Percentiles rank a stretch among this genome's conserved stretches.
phyloP scores from a whole-genome alignment of 2,329 filamentous ascomycete genomes.

The Cryphonectria carpinicola region DNA sequence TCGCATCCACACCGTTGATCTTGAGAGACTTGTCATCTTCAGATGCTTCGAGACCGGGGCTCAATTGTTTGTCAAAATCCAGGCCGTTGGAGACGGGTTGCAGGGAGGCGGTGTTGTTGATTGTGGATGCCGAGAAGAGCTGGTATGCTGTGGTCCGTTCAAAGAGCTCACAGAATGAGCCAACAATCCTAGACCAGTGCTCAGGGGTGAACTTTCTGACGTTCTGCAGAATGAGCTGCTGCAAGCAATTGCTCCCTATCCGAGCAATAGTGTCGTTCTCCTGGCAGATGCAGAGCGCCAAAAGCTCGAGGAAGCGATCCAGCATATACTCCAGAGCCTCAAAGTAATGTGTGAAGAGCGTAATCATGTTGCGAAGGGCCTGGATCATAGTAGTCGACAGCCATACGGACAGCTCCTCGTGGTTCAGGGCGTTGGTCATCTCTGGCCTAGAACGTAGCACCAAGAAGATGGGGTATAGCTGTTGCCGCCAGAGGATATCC shows the following conservation, averaged over 20 bases:
- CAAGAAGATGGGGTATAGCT: conserved; percentile 98
- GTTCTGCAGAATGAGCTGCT: conserved; percentile 95
- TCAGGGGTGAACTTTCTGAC: conserved; percentile 85
- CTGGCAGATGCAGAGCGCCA: conserved; percentile 96
- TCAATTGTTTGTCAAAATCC: conserved; percentile 51
- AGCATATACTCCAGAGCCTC: conserved; percentile 97
- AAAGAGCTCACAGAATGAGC: conserved; percentile 94
- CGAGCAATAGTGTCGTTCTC: conserved; percentile 98
- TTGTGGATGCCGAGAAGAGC: conserved; percentile 81
- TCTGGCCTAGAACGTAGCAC: conserved; percentile 95
- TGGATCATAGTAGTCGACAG: conserved; percentile 99
- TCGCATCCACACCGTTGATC: conserved; percentile 59
- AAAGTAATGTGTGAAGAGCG: conserved; percentile 98
- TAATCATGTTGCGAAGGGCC: conserved; percentile 96
- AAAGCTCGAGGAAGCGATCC: conserved; percentile 90
- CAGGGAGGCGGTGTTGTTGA: conserved; percentile 56
- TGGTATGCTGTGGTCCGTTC: conserved; percentile 93
- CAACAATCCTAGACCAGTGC: conserved; percentile 95
- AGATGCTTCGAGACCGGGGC: conserved; percentile 44
- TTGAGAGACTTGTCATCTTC: conserved; percentile 61
- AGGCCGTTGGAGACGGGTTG: conserved; percentile 58
- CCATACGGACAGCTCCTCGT: conserved; percentile 98
- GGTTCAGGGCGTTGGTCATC: conserved; percentile 92
- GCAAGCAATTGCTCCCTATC: conserved; percentile 96
- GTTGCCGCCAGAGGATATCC: conserved; percentile 97